Percentiles rank a stretch among this genome's conserved stretches.
Conservation (phyloP, 1,284 basidiomycete species). For the Volvariella surrecta region DNA sequence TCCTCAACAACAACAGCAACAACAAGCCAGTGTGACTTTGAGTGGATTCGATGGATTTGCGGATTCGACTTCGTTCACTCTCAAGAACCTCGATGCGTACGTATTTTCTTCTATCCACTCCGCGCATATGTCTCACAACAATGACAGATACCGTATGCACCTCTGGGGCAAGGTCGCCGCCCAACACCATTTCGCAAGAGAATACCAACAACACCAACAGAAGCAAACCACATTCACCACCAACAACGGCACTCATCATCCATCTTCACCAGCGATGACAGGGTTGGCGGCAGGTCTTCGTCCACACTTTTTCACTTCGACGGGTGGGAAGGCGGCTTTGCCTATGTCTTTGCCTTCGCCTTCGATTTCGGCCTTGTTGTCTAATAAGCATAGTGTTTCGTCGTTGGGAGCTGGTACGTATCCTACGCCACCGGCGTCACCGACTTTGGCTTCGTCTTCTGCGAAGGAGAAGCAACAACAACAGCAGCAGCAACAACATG, state of each 20-base stretch:
- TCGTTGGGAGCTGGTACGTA: too few relatives aligned
- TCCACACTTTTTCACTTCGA: slow-evolving; percentile 43
- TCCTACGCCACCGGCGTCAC: slow-evolving; percentile 19
- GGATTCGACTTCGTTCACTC: slow-evolving; percentile 71
- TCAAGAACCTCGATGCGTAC: slow-evolving; percentile 77
- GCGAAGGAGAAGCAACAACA: slow-evolving; percentile 11
- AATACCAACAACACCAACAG: slow-evolving; percentile 21
- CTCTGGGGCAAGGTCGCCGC: slow-evolving; percentile 77
- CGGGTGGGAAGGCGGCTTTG: neutral
- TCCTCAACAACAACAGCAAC: slow-evolving; percentile 6
- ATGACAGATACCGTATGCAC: slow-evolving; percentile 65
- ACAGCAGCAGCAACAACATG: slow-evolving; percentile 28
- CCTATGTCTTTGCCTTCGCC: slow-evolving; percentile 12
- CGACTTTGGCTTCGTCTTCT: slow-evolving; percentile 13
- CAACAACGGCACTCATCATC: slow-evolving; percentile 21
- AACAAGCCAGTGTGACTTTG: slow-evolving; percentile 9
- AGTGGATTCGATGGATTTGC: slow-evolving; percentile 61
- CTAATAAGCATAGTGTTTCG: slow-evolving; percentile 34
- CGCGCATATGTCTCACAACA: slow-evolving; percentile 7
- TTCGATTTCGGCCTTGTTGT: slow-evolving; percentile 33
- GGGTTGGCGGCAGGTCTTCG: slow-evolving; percentile 45
- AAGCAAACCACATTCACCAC: slow-evolving; percentile 12
- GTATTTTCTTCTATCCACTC: slow-evolving; percentile 19
- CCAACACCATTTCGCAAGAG: slow-evolving; percentile 19
- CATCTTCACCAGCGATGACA: too few relatives aligned